Evolutionary conservation across 139 green algal genomes (phyloP), one percentile per base, ranked within the genome.

Genomic region (Chlamydomonas sphaeroides): DNA sequence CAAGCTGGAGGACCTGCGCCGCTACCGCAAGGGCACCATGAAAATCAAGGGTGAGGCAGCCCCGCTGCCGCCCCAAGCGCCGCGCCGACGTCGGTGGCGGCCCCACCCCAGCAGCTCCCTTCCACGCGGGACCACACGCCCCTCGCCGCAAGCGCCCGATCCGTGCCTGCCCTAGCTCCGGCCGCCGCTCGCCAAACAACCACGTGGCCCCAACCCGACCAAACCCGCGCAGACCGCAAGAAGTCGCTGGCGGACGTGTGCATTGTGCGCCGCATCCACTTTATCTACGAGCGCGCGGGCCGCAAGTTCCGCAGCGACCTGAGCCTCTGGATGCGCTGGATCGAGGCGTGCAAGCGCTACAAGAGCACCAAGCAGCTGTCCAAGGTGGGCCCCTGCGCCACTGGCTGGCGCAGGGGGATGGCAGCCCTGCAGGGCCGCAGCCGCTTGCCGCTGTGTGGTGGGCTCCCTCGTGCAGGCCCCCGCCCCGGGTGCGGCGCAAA

Each of bases 291-390:
- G 80, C 92, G 96, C 2, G 94, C 95, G 3, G 87, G 92, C 3
- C 92, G 92, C 72, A 98, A 97, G 74, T 99, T 98, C 82, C 87
- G 89, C 41, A 92, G 93, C 1, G 96, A 99, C 88, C 65, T 98
- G 70, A 3, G 48, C 21, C 85, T 99, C 0, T 99, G 96, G 96
- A 79, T 93, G 65, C 61, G 71, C 20, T 99, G 95, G 93, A 90
- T 99, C 35, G 82, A 92, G 36, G 96, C 90, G 84, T 97, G 95
- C 88, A 84, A 88, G n/a, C 49, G 53, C 18, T 92, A 68, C 49
- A 82, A 86, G 65, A 94, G 89, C 88, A 81, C 73, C 36, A 90
- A 91, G 38, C 88, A 93, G 65, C 88, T 93, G n/a, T 94, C 90
- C 4, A 89, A 90, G 70, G 93, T 94, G 20, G 45, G 76, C 17